Evolutionary conservation across 805 yeast genomes (phyloP), one percentile per base, ranked within the genome.

Genomic region (Hanseniaspora vineae): DNA sequence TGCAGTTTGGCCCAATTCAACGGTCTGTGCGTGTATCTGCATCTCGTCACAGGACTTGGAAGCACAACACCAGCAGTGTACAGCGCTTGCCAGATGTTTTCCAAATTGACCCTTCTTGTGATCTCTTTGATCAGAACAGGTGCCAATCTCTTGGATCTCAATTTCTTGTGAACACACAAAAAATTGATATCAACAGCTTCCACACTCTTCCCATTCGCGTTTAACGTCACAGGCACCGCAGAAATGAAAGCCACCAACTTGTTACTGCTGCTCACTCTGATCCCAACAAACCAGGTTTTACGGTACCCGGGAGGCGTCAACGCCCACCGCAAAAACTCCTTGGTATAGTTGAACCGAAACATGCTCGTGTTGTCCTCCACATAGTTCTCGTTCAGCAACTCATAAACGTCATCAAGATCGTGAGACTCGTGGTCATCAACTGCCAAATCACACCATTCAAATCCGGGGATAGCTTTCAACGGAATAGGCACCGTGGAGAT

Each of bases 361-460:
- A 87, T 78, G 42, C 92, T 89, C 59, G 89, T 96, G 47, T 79
- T 79, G 63, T 92, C 98, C 66, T 92, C 98, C 17, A 92, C 96
- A 60, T 92, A 92, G 66, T 92, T 85, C 50, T 84, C 92, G 63
- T 85, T 84, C 49, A 92, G 70, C 47, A 92, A 70, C 31, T 78
- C 73, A 64, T 86, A 83, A 9, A 92, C 81, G 58, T 90, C 96
- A 48, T 78, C 77, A 54, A 89, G 67, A 37, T 72, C 64, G 29
- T 70, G 71, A 15, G 44, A 44, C 2, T 15, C 31, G 3, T 47
- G 46, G 18, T 47, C 40, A 39, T 71, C 68, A 33, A 84, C 61
- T 59, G 92, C 92, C 46, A 92, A 65, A 1, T 84, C 80, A 35
- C 76, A 75, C 98, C 98, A 92, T 61, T 86, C 95, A 59, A 90